Evolutionary conservation across 2,329 filamentous ascomycete genomes (phyloP).

Genomic region (Lachnellula hyalina): DNA sequence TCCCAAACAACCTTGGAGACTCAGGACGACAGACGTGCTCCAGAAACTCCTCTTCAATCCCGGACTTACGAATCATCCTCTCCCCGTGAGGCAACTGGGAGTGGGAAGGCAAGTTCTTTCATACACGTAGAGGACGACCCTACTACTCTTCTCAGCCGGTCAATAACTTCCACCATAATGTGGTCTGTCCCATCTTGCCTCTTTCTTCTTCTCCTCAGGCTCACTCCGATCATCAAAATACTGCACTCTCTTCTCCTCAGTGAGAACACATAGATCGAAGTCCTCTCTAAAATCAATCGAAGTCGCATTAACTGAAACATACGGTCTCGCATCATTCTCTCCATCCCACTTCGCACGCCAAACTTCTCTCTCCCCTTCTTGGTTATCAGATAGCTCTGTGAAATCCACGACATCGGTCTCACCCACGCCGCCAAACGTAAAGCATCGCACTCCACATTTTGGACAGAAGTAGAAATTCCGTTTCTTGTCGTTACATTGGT

Average conservation of each 20-base stretch:
- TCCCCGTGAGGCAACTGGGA: no score
- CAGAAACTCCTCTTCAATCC: no score
- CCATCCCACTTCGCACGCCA: constrained; percentile 27
- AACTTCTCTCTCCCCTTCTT: constrained; percentile 26
- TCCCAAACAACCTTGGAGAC: no score
- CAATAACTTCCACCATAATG: constrained; percentile 27
- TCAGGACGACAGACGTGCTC: no score
- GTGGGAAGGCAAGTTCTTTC: no score
- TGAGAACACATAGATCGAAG: constrained; percentile 27
- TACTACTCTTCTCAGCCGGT: constrained; percentile 17
- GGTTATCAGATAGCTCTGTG: constrained; percentile 19
- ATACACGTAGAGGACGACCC: no score
- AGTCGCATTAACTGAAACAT: constrained; percentile 27
- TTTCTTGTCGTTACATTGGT: constrained; percentile 30
- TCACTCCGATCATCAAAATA: constrained; percentile 27
- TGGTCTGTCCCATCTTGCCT: constrained; percentile 25
- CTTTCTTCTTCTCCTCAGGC: constrained; percentile 23
- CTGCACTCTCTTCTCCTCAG: constrained; percentile 27
- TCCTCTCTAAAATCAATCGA: constrained; percentile 26
- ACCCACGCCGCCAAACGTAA: constrained; percentile 35
- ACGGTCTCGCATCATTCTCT: constrained; percentile 23
- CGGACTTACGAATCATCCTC: no score
- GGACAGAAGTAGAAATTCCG: constrained; percentile 41
- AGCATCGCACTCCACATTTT: constrained; percentile 39
- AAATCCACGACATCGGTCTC: constrained; percentile 26